Conservation (phyloP, 257 asterid species). For the Nyctanthes arbortristis region DNA sequence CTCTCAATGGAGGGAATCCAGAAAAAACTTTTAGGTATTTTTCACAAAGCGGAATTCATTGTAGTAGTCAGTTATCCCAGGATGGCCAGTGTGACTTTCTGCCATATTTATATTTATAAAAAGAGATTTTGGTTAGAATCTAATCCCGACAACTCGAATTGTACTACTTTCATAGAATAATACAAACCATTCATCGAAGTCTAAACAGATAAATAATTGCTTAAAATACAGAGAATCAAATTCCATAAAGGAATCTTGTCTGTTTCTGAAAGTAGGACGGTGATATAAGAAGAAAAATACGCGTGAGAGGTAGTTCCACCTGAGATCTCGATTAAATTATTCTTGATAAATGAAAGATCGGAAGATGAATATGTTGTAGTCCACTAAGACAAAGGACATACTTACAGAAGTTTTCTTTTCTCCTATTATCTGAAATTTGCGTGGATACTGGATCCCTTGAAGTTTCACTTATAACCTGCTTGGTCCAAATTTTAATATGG, state of each 20-base stretch:
- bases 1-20: no score
- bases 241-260: conserved; percentile 50
- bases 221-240: background rate
- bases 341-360: background rate
- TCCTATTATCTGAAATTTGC: background rate
- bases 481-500: background rate
- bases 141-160: background rate
- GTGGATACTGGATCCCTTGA: background rate
- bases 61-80: no score
- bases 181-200: background rate
- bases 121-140: background rate
- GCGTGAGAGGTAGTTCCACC: background rate
- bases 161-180: background rate
- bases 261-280: conserved; percentile 53
- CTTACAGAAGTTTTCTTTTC: background rate
- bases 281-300: no score
- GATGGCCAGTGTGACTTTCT: background rate
- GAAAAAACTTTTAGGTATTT: no score
- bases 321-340: background rate
- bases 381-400: background rate
- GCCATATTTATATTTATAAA: background rate
- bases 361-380: background rate
- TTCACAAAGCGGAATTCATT: no score
- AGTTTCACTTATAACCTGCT: background rate
- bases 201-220: background rate